phyloP scores from a whole-genome alignment of 169 alveolate species.

The Miamiensis avidus region DNA sequence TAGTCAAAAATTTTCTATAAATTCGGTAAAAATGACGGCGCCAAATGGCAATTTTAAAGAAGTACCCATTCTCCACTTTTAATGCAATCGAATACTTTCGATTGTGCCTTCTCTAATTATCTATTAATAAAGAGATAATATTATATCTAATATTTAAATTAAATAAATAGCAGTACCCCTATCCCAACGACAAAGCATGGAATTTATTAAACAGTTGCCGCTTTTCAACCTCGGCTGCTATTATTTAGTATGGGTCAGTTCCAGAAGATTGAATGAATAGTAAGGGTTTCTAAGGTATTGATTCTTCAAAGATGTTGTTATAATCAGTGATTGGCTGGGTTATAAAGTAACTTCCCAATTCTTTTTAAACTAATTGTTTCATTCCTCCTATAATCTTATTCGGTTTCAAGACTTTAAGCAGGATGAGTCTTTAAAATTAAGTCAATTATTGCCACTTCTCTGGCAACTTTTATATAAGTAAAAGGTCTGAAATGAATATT shows the following conservation, averaged over 20 bases:
- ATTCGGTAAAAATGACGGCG: conserved; percentile 70
- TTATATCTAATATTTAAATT: too few relatives aligned
- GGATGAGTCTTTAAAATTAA: too few relatives aligned
- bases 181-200: conserved; percentile 75
- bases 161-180: conserved; percentile 69
- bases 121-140: neutral
- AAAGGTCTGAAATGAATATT: too few relatives aligned
- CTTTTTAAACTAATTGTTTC: neutral
- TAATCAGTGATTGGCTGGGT: conserved; percentile 80
- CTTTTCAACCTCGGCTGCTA: conserved; percentile 71
- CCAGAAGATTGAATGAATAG: conserved; percentile 67
- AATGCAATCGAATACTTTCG: conserved; percentile 50
- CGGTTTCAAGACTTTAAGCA: neutral
- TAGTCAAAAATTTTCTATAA: conserved; percentile 55
- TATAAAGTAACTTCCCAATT: conserved; percentile 72
- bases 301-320: conserved; percentile 66
- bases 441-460: neutral
- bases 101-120: conserved; percentile 61
- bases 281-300: conserved; percentile 63
- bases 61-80: conserved; percentile 87
- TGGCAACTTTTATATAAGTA: neutral
- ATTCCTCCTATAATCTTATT: neutral
- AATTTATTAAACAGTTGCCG: conserved; percentile 46
- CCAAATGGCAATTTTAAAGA: conserved; percentile 88
- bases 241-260: conserved; percentile 77